Evolutionary conservation across 495 filamentous ascomycete genomes (phyloP), one percentile per base, ranked within the genome.

Genomic region (Poronia punctata): DNA sequence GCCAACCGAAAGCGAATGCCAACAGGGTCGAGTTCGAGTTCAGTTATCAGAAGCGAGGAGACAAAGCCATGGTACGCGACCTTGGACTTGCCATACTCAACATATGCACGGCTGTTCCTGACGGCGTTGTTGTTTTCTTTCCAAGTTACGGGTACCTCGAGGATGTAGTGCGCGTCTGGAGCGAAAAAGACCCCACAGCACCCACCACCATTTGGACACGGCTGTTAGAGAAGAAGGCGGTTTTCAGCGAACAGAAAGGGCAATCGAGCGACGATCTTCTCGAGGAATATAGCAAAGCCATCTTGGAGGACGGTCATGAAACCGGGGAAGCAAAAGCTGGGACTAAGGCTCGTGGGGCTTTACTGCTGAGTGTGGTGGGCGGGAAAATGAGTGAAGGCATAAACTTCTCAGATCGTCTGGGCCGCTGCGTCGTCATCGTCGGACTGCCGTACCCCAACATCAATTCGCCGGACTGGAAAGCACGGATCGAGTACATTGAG

Each of bases 341-440:
- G 12, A 25, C 1, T 5, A 40, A 5, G 18, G 70, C 72, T 10
- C 74, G 72, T 41, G 92, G 92, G 5, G 88, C 82, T 0, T 68
- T 96, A 7, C 71, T 98, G 2, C 74, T 98, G n/a, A 84, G 84
- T 25, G 87, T 98, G n/a, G 81, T 98, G 3, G 90, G 92, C 26
- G 92, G 92, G 21, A 92, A 88, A 48, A 76, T 98, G 62, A 90
- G 84, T 38, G 92, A 98, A 64, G 92, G 92, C 40, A 97, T 98
- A 67, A 98, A 98, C 62, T 98, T 98, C 70, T 88, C 88, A 10
- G 92, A 98, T 57, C 72, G 74, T 10, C 78, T 98, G 8, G 92
- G 92, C 3, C 79, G 92, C 26, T 88, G 84, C 32, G 86, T 98
- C 25, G 58, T 95, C 5, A 83, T 97, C 31, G 76, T 97, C 29